phyloP scores from a whole-genome alignment of 306 rosid genomes.

The Cucumis melo region DNA sequence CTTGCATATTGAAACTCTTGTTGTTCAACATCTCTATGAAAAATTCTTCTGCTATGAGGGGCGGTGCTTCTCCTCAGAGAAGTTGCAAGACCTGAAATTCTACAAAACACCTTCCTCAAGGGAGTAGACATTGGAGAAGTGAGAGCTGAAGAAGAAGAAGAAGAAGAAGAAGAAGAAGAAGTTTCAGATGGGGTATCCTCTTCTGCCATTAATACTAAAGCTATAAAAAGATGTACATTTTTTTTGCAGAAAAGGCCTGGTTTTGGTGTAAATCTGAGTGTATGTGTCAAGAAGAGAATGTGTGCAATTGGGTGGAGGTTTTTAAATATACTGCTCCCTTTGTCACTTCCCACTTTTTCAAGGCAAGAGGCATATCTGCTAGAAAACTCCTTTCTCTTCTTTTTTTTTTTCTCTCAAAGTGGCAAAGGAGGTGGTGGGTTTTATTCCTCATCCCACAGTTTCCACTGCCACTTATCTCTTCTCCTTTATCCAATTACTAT shows the following conservation, averaged over 20 bases:
- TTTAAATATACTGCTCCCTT: conserved; percentile 21
- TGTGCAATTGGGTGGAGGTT: conserved; percentile 13
- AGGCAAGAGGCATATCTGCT: conserved; percentile 13
- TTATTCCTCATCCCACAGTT: conserved; percentile 35
- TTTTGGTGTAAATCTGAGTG: conserved; percentile 6
- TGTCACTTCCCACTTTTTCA: conserved; percentile 54
- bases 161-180: conserved; percentile 25
- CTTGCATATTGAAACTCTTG: conserved; percentile 66
- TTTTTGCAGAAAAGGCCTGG: not conserved
- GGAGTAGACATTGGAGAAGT: conserved; percentile 33
- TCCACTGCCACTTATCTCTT: conserved; percentile 21
- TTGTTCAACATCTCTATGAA: conserved; percentile 76
- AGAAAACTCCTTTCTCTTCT: not conserved
- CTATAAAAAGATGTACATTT: conserved; percentile 5
- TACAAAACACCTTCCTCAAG: conserved; percentile 29
- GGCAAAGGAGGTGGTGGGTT: conserved; percentile 12
- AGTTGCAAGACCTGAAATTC: conserved; percentile 28
- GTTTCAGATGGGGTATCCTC: conserved; percentile 21
- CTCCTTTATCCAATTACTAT: not conserved
- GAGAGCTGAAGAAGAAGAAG: conserved; percentile 24
- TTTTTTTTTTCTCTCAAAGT: not conserved
- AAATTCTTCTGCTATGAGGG: conserved; percentile 44
- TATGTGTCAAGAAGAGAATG: conserved; percentile 20
- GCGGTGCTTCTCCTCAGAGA: conserved; percentile 28
- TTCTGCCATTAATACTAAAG: conserved; percentile 17